Percentiles rank a stretch among this genome's conserved stretches.
phyloP scores from a whole-genome alignment of 768 basidiomycete genomes.

The Mrakia frigida region DNA sequence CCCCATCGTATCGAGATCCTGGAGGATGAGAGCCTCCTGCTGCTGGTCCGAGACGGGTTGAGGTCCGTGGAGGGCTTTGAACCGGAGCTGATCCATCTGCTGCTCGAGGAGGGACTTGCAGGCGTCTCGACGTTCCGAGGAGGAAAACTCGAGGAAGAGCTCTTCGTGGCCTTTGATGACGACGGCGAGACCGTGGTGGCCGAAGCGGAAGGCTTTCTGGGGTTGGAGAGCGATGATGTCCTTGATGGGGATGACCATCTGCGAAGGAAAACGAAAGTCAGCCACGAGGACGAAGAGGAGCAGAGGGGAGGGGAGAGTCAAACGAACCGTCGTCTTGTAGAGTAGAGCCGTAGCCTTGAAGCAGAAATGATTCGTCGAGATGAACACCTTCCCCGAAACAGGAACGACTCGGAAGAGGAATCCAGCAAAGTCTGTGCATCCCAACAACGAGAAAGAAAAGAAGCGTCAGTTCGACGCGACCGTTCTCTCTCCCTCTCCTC shows the following conservation, averaged over 20 bases:
- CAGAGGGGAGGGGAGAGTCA: too few relatives aligned
- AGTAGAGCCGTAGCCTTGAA: conserved; percentile 85
- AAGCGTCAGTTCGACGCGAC: neutral
- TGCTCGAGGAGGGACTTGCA: conserved; percentile 69
- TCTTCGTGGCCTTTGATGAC: conserved; percentile 96
- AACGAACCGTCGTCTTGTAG: conserved; percentile 64
- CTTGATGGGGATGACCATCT: conserved; percentile 93
- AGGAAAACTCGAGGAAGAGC: conserved; percentile 89
- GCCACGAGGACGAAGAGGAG: conserved; percentile 20
- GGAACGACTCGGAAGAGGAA: conserved; percentile 88
- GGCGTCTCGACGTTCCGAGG: conserved; percentile 69
- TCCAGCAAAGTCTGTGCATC: conserved; percentile 72
- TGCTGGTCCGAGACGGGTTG: conserved; percentile 54
- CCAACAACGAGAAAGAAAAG: neutral
- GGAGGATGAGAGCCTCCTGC: conserved; percentile 67
- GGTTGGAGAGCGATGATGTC: conserved; percentile 81
- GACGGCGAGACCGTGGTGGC: conserved; percentile 80
- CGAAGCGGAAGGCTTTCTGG: conserved; percentile 80
- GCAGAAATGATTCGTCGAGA: conserved; percentile 89
- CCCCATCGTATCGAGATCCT: conserved; percentile 62
- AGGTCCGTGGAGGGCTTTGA: conserved; percentile 36
- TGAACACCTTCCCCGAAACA: conserved; percentile 75
- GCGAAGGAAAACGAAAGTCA: conserved; percentile 8
- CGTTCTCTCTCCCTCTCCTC: neutral
- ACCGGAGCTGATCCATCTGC: conserved; percentile 63